Conservation (phyloP, 202 grass and related monocot species). For the Elaeis oleifera region DNA sequence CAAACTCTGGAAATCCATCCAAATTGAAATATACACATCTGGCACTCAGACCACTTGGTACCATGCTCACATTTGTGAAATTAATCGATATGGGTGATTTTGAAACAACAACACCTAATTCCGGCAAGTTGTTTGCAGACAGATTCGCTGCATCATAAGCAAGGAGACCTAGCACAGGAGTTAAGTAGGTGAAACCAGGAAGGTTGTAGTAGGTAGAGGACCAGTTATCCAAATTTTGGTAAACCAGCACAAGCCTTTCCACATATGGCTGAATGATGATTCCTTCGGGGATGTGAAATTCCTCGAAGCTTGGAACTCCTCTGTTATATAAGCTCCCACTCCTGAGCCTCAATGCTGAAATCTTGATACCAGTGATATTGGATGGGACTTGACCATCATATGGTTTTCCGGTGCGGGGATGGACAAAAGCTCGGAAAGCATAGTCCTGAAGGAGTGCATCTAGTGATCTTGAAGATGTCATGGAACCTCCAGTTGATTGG, state of each 20-base stretch:
- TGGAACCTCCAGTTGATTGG: conserved; percentile 11
- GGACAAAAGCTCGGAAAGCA: conserved; percentile 48
- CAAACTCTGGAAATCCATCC: conserved; percentile 50
- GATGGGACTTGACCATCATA: conserved; percentile 47
- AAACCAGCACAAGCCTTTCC: conserved; percentile 65
- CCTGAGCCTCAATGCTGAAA: conserved; percentile 55
- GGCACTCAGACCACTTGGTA: conserved; percentile 14
- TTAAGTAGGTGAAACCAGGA: conserved; percentile 59
- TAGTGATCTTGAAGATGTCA: conserved; percentile 26
- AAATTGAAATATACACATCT: conserved; percentile 64
- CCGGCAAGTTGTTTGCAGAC: conserved; percentile 36
- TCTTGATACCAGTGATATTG: conserved; percentile 50
- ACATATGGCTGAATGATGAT: conserved; percentile 52
- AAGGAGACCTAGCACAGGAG: conserved; percentile 71
- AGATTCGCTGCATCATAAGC: conserved; percentile 65
- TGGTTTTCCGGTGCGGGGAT: conserved; percentile 47
- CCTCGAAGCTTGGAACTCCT: conserved; percentile 36
- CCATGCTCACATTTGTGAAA: conserved; percentile 30
- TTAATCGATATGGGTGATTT: conserved; percentile 32
- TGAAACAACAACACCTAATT: conserved; percentile 43
- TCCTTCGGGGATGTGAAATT: conserved; percentile 50
- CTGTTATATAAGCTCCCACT: conserved; percentile 60
- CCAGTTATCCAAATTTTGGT: conserved; percentile 51
- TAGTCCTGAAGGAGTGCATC: conserved; percentile 62
- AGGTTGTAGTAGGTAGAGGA: conserved; percentile 64